Conservation (phyloP, 2,329 filamentous ascomycete species). For the Hansfordia pulvinata region DNA sequence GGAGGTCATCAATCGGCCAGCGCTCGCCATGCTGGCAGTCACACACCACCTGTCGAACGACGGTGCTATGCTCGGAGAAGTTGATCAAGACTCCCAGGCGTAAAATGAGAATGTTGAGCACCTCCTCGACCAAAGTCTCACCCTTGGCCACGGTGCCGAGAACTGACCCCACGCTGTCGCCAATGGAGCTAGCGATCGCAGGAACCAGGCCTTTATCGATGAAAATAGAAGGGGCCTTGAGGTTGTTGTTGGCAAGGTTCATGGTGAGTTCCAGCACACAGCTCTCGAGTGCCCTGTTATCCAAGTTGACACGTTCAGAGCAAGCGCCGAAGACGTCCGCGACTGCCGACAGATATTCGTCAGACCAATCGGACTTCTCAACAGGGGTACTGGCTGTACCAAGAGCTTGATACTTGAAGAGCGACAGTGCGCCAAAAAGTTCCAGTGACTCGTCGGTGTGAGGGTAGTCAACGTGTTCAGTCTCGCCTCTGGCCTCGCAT, state of each 20-base stretch:
- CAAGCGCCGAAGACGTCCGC: conserved; percentile 31
- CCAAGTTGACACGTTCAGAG: conserved; percentile 23
- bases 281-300: conserved; percentile 25
- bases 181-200: conserved; percentile 32
- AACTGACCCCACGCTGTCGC: conserved; percentile 33
- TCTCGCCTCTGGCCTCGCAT: conserved; percentile 5
- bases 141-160: conserved; percentile 32
- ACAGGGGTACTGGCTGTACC: conserved; percentile 26
- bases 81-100: conserved; percentile 78
- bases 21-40: conserved; percentile 21
- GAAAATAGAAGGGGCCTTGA: conserved; percentile 54
- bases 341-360: conserved; percentile 35
- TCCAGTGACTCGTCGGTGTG: conserved; percentile 14
- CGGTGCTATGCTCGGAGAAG: conserved; percentile 62
- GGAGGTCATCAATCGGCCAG: conserved; percentile 41
- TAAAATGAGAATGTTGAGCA: conserved; percentile 61
- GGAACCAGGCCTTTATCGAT: conserved; percentile 42
- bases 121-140: conserved; percentile 30
- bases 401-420: conserved; percentile 41
- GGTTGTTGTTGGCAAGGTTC: conserved; percentile 75
- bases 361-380: conserved; percentile 29
- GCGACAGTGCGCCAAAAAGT: conserved; percentile 28
- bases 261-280: conserved; percentile 59
- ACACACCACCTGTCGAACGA: conserved; percentile 37
- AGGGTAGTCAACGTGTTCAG: conserved; percentile 2